These are phyloP conservation scores for Aspergillus pseudoterreus DNA, from an alignment of 2,329 filamentous ascomycete genomes.

Conservation along the genomic window DNA sequence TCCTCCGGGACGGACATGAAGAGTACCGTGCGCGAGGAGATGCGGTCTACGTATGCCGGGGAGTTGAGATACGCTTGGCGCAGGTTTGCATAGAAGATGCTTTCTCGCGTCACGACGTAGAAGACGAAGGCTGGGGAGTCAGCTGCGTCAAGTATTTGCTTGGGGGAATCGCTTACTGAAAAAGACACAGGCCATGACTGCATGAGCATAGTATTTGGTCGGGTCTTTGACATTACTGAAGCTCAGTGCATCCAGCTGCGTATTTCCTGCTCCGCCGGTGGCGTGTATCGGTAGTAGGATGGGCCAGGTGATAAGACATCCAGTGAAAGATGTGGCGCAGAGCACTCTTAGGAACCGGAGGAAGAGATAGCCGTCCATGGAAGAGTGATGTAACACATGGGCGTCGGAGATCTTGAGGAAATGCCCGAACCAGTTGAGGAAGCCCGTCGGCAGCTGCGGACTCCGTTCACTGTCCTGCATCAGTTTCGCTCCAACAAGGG, in stretches of 20 bases:
- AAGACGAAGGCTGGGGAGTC: conserved; percentile 64
- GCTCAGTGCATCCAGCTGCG: conserved; percentile 71
- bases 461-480: conserved; percentile 39
- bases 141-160: neutral
- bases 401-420: conserved; percentile 62
- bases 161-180: conserved; percentile 50
- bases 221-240: conserved; percentile 69
- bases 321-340: conserved; percentile 73
- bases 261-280: conserved; percentile 67
- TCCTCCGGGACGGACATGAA: conserved; percentile 78
- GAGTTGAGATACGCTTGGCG: conserved; percentile 88
- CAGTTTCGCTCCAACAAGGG: neutral
- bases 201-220: conserved; percentile 74
- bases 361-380: conserved; percentile 88
- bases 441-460: conserved; percentile 44
- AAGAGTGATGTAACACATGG: conserved; percentile 83
- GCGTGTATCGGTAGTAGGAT: conserved; percentile 83
- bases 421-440: conserved; percentile 53
- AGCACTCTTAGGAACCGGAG: conserved; percentile 80
- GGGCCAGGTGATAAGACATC: conserved; percentile 81
- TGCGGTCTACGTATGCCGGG: conserved; percentile 74
- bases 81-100: conserved; percentile 84
- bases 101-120: conserved; percentile 80
- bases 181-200: conserved; percentile 71
- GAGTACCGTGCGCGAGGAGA: conserved; percentile 84